A percentile compares a stretch with the other conserved stretches of the same genome.
These are phyloP conservation scores for Curvularia spicifera DNA, from an alignment of 2,329 filamentous ascomycete species.

Conservation along the genomic window DNA sequence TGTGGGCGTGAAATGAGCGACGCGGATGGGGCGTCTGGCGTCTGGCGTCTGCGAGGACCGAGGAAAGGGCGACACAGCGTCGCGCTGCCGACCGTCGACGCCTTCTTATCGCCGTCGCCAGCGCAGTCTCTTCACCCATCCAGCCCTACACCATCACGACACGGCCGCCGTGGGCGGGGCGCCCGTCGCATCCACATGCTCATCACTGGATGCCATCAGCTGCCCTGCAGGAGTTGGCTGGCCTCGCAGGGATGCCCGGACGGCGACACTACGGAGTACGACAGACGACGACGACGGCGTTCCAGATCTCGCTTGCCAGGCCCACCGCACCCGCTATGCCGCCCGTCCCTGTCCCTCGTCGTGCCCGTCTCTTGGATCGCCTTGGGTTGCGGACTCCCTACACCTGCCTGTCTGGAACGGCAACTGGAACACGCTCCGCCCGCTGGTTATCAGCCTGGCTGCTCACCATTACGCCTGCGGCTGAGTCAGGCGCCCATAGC, in stretches of 20 bases:
- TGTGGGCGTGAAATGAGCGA: conserved; percentile 10
- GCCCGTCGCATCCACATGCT: not conserved
- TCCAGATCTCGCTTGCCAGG: conserved; percentile 20
- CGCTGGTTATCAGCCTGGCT: too few species aligned
- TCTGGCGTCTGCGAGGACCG: conserved; percentile 16
- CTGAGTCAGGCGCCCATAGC: not conserved
- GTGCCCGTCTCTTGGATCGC: too few species aligned
- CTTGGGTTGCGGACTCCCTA: too few species aligned
- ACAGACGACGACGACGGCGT: conserved; percentile 9
- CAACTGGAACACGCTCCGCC: too few species aligned
- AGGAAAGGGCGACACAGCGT: conserved; percentile 9
- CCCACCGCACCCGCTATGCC: not conserved
- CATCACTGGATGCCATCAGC: conserved; percentile 11
- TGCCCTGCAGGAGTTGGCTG: conserved; percentile 16
- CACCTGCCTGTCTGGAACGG: too few species aligned
- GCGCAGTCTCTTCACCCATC: too few species aligned
- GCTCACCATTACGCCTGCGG: not conserved
- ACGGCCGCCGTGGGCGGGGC: too few species aligned
- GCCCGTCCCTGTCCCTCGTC: not conserved
- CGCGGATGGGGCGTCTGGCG: conserved; percentile 14
- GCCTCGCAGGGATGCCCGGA: conserved; percentile 4
- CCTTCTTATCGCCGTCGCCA: not conserved
- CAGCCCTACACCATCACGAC: too few species aligned
- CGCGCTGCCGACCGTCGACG: not conserved
- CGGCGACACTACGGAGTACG: too few species aligned